phyloP scores from a whole-genome alignment of 2,329 filamentous ascomycete species.

The Nemania sp. region DNA sequence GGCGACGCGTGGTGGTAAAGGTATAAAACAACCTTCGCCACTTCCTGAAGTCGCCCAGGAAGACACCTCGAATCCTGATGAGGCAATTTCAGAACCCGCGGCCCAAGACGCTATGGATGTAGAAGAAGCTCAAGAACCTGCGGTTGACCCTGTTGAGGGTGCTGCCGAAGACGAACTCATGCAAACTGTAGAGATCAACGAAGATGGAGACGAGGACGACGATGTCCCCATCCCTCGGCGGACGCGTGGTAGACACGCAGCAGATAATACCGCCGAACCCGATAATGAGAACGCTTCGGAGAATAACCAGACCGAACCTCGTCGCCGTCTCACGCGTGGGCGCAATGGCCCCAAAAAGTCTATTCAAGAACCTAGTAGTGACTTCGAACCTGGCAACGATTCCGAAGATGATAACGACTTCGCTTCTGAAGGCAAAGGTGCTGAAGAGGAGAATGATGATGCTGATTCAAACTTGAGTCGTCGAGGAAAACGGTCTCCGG shows the following conservation, averaged over 20 bases:
- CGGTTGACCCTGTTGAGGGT: slow-evolving; percentile 35
- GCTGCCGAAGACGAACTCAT: slow-evolving; percentile 48
- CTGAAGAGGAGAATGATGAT: slow-evolving; percentile 54
- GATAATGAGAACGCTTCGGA: slow-evolving; percentile 41
- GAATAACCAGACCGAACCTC: slow-evolving; percentile 50
- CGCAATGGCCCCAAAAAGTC: slow-evolving; percentile 59
- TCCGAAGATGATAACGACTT: slow-evolving; percentile 67
- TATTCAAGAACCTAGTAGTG: slow-evolving; percentile 67
- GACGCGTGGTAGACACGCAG: slow-evolving; percentile 53
- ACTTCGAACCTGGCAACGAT: slow-evolving; percentile 71
- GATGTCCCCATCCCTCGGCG: slow-evolving; percentile 62
- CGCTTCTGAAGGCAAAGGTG: slow-evolving; percentile 49
- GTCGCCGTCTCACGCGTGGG: slow-evolving; percentile 62
- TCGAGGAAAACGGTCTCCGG: slow-evolving; percentile 58
- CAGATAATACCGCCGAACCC: slow-evolving; percentile 38
- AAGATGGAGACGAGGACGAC: slow-evolving; percentile 59
- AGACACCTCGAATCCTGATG: slow-evolving; percentile 52
- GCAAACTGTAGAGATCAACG: slow-evolving; percentile 51
- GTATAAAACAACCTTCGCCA: slow-evolving; percentile 61
- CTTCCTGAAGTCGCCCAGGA: slow-evolving; percentile 66
- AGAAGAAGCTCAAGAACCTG: slow-evolving; percentile 46
- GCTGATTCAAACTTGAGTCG: slow-evolving; percentile 64
- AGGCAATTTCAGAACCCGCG: slow-evolving; percentile 48
- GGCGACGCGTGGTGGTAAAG: slow-evolving; percentile 64
- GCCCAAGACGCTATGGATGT: slow-evolving; percentile 45